phyloP scores from a whole-genome alignment of 495 filamentous ascomycete species.

The Aspergillus nanangensis region DNA sequence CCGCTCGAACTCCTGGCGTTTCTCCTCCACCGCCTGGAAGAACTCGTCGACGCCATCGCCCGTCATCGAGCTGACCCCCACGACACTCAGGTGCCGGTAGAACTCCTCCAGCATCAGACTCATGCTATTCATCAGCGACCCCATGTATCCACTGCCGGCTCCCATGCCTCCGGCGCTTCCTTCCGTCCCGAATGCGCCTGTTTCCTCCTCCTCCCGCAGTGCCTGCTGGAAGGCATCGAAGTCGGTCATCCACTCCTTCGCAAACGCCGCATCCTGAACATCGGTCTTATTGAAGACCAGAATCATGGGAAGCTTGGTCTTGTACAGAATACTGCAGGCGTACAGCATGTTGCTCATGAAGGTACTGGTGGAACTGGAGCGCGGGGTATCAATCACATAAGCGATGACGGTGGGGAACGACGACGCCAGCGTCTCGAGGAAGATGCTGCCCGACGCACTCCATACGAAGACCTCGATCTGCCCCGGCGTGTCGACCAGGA shows the following conservation, averaged over 20 bases:
- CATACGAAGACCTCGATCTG: slow-evolving; percentile 99
- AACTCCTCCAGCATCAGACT: slow-evolving; percentile 97
- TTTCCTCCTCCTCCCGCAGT: slow-evolving; percentile 71
- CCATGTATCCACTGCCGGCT: slow-evolving; percentile 91
- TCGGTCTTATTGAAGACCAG: slow-evolving; percentile 99
- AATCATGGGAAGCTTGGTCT: slow-evolving; percentile 97
- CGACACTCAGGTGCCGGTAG: slow-evolving; percentile 85
- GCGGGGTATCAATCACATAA: slow-evolving; percentile 95
- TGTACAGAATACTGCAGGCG: slow-evolving; percentile 96
- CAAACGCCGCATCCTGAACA: slow-evolving; percentile 83
- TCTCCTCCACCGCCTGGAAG: slow-evolving; percentile 80
- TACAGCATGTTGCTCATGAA: slow-evolving; percentile 99
- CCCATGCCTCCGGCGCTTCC: slow-evolving; percentile 56
- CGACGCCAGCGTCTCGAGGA: slow-evolving; percentile 89
- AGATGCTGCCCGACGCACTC: slow-evolving; percentile 87
- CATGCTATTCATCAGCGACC: slow-evolving; percentile 94
- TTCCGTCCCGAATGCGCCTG: slow-evolving; percentile 70
- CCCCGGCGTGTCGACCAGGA: slow-evolving; percentile 91
- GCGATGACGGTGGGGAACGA: slow-evolving; percentile 94
- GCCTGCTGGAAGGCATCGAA: slow-evolving; percentile 94
- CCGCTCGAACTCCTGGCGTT: slow-evolving; percentile 81
- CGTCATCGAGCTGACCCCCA: slow-evolving; percentile 90
- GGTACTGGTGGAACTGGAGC: slow-evolving; percentile 84
- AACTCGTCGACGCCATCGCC: slow-evolving; percentile 90
- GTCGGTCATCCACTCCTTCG: slow-evolving; percentile 99